Evolutionary conservation across 331 rosid genomes (phyloP).

Genomic region (Telfairia occidentalis): DNA sequence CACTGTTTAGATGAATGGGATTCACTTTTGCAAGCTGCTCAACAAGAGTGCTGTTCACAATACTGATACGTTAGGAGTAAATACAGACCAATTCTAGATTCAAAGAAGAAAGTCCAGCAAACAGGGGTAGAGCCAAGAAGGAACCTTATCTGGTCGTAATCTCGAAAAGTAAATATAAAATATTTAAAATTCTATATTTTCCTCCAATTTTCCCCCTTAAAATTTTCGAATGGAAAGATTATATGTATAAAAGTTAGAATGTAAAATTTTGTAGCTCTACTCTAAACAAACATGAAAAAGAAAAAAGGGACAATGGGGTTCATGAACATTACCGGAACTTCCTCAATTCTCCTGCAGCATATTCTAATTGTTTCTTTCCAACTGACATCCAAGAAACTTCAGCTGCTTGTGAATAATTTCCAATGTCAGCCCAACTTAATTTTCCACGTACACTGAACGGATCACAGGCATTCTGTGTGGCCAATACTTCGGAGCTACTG

Average conservation of each 20-base stretch:
- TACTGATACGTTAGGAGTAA: not conserved
- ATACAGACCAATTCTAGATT: constrained; percentile 7
- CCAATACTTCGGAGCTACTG: constrained; percentile 42
- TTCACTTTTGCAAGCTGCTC: constrained; percentile 70
- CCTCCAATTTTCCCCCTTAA: too few relatives aligned
- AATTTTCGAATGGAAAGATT: too few relatives aligned
- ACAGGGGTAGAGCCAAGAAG: too few relatives aligned
- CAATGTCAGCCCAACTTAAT: constrained; percentile 56
- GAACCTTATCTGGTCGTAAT: too few relatives aligned
- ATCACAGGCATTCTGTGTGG: constrained; percentile 43
- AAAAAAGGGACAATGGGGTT: not conserved
- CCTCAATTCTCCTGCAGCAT: constrained; percentile 63
- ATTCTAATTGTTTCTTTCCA: constrained; percentile 67
- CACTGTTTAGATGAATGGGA: constrained; percentile 44
- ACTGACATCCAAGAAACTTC: constrained; percentile 91
- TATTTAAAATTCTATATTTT: too few relatives aligned
- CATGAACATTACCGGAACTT: constrained; percentile 40
- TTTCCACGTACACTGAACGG: constrained; percentile 60
- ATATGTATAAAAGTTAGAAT: too few relatives aligned
- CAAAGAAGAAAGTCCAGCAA: too few relatives aligned
- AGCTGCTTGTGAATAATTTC: constrained; percentile 48
- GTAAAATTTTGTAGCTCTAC: too few relatives aligned
- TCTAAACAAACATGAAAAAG: not conserved
- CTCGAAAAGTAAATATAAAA: too few relatives aligned
- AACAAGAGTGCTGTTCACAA: constrained; percentile 46